Evolutionary conservation across 805 yeast species (phyloP).

Genomic region (Teunomyces cretensis): DNA sequence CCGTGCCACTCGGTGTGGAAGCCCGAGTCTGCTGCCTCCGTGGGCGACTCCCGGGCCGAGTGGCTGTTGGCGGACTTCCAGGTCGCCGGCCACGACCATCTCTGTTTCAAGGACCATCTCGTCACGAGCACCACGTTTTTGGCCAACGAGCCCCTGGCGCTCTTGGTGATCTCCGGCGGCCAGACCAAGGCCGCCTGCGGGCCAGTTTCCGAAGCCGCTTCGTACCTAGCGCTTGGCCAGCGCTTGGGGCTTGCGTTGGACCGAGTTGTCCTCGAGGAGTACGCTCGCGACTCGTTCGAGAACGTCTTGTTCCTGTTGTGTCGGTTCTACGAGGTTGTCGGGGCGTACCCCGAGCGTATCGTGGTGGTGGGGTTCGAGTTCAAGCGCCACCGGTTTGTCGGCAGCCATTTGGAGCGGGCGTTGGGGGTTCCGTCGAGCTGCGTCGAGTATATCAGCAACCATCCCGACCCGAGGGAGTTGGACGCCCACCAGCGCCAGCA

Average conservation of each 20-base stretch:
- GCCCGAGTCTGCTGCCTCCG: constrained; percentile 23
- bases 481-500: constrained; percentile 16
- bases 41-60: constrained; percentile 50
- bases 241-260: constrained; percentile 18
- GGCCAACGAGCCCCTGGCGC: constrained; percentile 23
- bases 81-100: constrained; percentile 65
- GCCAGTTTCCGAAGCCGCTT: constrained; percentile 58
- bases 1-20: constrained; percentile 66
- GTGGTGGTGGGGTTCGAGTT: constrained; percentile 75
- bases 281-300: constrained; percentile 78
- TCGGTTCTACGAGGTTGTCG: constrained; percentile 48
- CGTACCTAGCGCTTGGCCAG: constrained; percentile 50
- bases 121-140: constrained; percentile 40
- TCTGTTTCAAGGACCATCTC: constrained; percentile 64
- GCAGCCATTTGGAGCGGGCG: constrained; percentile 51
- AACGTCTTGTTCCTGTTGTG: constrained; percentile 64
- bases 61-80: constrained; percentile 75
- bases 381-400: constrained; percentile 59
- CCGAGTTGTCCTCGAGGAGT: constrained; percentile 58
- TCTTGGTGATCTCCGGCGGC: constrained; percentile 63
- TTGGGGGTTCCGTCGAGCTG: constrained; percentile 38
- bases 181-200: constrained; percentile 61
- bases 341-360: constrained; percentile 49
- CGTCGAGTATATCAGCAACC: constrained; percentile 54
- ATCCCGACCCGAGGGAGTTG: constrained; percentile 49